A percentile compares a stretch with the other conserved stretches of the same genome.
These are phyloP conservation scores for Medicago arabica DNA, from an alignment of 306 rosid species.

Conservation along the genomic window DNA sequence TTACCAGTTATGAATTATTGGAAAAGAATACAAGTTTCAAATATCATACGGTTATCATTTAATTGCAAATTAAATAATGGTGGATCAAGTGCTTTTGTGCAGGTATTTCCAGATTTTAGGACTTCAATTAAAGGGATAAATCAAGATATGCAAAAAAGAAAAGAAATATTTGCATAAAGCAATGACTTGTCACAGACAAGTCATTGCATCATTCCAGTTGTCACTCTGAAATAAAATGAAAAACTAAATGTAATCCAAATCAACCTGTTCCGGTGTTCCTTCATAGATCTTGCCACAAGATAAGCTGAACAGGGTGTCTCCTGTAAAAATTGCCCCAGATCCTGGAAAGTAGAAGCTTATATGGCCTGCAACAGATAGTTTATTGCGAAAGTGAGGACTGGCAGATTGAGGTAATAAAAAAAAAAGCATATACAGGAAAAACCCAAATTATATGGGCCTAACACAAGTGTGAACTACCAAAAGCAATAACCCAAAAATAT, in stretches of 20 bases:
- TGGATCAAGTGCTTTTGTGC: constrained; percentile 22
- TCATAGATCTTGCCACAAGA: constrained; percentile 96
- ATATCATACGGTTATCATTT: constrained; percentile 4
- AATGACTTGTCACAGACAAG: not conserved
- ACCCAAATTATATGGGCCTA: constrained; percentile 22
- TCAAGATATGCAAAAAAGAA: constrained; percentile 24
- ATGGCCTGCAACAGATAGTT: constrained; percentile 66
- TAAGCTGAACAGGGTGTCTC: constrained; percentile 95
- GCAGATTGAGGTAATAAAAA: constrained; percentile 16
- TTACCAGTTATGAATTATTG: constrained; percentile 1
- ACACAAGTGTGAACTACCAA: constrained; percentile 9
- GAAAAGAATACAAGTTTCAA: constrained; percentile 20
- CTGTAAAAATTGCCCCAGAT: constrained; percentile 85
- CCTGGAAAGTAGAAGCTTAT: constrained; percentile 93
- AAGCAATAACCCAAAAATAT: not conserved
- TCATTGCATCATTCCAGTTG: no score
- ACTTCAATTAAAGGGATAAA: constrained; percentile 21
- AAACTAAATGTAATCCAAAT: constrained; percentile 39
- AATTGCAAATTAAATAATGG: constrained; percentile 13
- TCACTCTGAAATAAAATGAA: constrained; percentile 17
- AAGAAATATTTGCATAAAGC: constrained; percentile 5
- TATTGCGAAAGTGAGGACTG: constrained; percentile 4
- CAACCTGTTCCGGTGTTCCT: constrained; percentile 93
- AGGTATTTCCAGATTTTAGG: constrained; percentile 22
- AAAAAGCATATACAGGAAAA: constrained; percentile 12